phyloP scores from a whole-genome alignment of 1,284 basidiomycete species.

The Tylopilus sp. region DNA sequence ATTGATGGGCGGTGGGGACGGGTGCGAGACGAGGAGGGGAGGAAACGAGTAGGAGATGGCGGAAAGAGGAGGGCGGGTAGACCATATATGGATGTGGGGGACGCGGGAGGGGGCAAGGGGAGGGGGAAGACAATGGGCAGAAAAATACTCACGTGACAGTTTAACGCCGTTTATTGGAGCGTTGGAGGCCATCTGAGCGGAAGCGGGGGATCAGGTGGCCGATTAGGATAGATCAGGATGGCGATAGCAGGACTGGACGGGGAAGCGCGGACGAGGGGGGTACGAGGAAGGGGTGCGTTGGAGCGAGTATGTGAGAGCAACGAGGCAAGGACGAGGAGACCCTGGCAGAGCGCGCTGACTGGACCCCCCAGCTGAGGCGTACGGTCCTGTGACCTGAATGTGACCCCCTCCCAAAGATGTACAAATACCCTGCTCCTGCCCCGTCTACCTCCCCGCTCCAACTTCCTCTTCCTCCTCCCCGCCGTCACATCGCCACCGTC shows the following conservation, averaged over 20 bases:
- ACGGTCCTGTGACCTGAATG: conserved; percentile 33
- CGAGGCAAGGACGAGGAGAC: conserved; percentile 27
- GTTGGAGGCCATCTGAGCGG: conserved; percentile 61
- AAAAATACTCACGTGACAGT: conserved; percentile 71
- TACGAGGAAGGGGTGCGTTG: background rate
- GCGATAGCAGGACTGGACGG: conserved; percentile 8
- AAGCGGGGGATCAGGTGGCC: background rate
- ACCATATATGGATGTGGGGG: conserved; percentile 36
- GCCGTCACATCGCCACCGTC: background rate
- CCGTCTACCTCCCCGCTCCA: too few relatives aligned
- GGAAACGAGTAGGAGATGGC: conserved; percentile 22
- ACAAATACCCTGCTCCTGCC: conserved; percentile 27
- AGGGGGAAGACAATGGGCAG: conserved; percentile 18
- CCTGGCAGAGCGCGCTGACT: conserved; percentile 26
- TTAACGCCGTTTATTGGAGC: conserved; percentile 88
- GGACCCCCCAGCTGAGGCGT: conserved; percentile 14
- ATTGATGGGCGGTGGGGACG: conserved; percentile 22
- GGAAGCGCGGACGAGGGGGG: background rate
- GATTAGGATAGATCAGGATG: conserved; percentile 17
- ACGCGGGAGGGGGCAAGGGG: conserved; percentile 16
- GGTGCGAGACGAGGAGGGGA: conserved; percentile 8
- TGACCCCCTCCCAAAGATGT: conserved; percentile 34
- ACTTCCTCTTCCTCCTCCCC: too few relatives aligned
- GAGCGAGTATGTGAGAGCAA: conserved; percentile 5
- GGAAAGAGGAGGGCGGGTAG: conserved; percentile 23